A percentile compares a stretch with the other conserved stretches of the same genome.
phyloP scores from a whole-genome alignment of 1,284 basidiomycete genomes.

The Naganishia liquefaciens region DNA sequence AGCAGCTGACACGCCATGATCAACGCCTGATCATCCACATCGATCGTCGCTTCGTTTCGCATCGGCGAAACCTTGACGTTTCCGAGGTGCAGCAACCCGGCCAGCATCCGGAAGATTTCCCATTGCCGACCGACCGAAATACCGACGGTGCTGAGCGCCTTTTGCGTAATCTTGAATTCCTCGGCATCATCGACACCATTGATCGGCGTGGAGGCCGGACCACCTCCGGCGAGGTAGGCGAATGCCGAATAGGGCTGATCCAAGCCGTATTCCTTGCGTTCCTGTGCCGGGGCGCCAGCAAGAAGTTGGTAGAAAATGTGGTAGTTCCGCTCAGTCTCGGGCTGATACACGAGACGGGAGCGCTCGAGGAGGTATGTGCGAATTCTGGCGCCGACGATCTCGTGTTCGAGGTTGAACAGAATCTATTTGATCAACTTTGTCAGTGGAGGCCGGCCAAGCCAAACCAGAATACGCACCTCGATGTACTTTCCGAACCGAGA shows the following conservation, averaged over 20 bases:
- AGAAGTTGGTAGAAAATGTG: conserved; percentile 99
- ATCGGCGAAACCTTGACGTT: conserved; percentile 84
- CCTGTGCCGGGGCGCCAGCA: conserved; percentile 90
- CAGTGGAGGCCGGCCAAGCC: background rate
- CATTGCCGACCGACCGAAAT: conserved; percentile 97
- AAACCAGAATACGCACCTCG: conserved; percentile 64
- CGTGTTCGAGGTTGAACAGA: conserved; percentile 89
- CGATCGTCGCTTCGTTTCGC: conserved; percentile 79
- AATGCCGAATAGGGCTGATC: conserved; percentile 83
- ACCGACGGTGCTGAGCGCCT: conserved; percentile 92
- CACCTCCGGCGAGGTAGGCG: conserved; percentile 91
- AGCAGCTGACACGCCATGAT: conserved; percentile 82
- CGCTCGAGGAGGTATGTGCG: conserved; percentile 97
- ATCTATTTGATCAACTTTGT: conserved; percentile 63
- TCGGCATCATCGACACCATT: conserved; percentile 90
- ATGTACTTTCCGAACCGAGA: conserved; percentile 99
- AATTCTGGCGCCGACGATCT: conserved; percentile 96
- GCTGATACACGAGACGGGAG: conserved; percentile 95
- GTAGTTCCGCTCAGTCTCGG: conserved; percentile 94
- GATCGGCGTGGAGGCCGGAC: conserved; percentile 80
- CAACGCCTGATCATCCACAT: conserved; percentile 81
- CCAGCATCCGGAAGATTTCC: conserved; percentile 93
- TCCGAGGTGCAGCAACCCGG: conserved; percentile 91
- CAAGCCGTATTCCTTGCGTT: conserved; percentile 90
- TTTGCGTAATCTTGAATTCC: conserved; percentile 90